Percentiles rank a stretch among this genome's conserved stretches.
Conservation (phyloP, 371 early-diverging fungal species). For the Mycotypha africana region DNA sequence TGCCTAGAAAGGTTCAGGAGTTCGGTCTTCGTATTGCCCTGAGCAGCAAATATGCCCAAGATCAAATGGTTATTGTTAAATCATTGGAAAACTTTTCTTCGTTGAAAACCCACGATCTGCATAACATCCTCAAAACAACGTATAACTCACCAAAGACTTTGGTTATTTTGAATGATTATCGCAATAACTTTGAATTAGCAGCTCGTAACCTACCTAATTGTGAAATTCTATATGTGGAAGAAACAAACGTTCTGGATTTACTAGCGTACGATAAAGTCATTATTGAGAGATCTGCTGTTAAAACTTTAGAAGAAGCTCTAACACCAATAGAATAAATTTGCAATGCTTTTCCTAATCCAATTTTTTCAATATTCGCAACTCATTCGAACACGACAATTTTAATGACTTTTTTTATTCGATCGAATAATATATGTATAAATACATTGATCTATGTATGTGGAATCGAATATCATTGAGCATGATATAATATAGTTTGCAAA, state of each 20-base stretch:
- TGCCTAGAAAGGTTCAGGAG: constrained; percentile 83
- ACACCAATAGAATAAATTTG: constrained; percentile 13
- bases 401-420: too few relatives aligned
- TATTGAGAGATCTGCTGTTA: constrained; percentile 72
- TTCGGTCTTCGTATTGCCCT: constrained; percentile 80
- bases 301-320: constrained; percentile 56
- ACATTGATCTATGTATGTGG: too few relatives aligned
- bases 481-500: too few relatives aligned
- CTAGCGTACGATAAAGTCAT: constrained; percentile 73
- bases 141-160: constrained; percentile 39
- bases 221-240: constrained; percentile 59
- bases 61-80: constrained; percentile 84
- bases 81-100: constrained; percentile 42
- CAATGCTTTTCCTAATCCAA: too few relatives aligned
- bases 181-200: constrained; percentile 57
- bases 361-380: too few relatives aligned
- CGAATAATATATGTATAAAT: too few relatives aligned
- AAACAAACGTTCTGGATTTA: constrained; percentile 76
- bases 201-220: constrained; percentile 63
- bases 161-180: constrained; percentile 45
- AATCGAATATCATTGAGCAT: too few relatives aligned
- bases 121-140: constrained; percentile 45
- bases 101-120: constrained; percentile 57
- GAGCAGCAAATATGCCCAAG: constrained; percentile 85
- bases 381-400: too few relatives aligned